Evolutionary conservation across 208 protist species (phyloP).

Genomic region (Acanthamoeba triangularis): DNA sequence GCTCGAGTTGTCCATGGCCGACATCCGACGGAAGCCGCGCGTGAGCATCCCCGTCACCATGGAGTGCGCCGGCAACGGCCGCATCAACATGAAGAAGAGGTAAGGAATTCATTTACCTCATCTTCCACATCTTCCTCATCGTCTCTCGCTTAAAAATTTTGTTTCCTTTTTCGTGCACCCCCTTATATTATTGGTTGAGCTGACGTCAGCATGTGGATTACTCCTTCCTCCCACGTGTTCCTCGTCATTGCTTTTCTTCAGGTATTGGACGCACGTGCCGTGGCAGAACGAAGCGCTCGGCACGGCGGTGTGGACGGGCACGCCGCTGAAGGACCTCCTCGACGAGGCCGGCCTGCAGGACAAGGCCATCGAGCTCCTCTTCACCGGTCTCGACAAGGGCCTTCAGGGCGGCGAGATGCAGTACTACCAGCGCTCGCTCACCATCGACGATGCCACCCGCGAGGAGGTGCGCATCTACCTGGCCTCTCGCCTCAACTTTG

Average conservation of each 20-base stretch:
- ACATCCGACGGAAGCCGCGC: constrained; percentile 10
- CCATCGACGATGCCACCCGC: constrained; percentile 88
- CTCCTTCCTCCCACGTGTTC: neutral
- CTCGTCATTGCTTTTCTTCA: neutral
- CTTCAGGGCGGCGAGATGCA: constrained; percentile 68
- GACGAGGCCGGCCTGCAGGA: constrained; percentile 36
- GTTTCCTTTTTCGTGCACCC: too few relatives aligned
- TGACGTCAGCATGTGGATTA: too few relatives aligned
- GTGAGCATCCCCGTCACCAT: constrained; percentile 64
- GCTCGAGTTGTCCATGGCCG: constrained; percentile 36
- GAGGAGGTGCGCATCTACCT: neutral
- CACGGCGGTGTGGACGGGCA: constrained; percentile 69
- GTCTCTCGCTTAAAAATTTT: too few relatives aligned
- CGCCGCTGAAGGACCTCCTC: constrained; percentile 19
- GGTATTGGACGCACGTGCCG: constrained; percentile 72
- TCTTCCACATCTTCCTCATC: too few relatives aligned
- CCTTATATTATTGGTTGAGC: too few relatives aligned
- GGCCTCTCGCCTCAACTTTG: too few relatives aligned
- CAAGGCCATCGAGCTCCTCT: constrained; percentile 54
- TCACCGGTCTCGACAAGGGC: constrained; percentile 54
- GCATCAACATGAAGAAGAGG: constrained; percentile 56
- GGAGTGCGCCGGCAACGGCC: constrained; percentile 66
- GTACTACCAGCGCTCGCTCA: constrained; percentile 83
- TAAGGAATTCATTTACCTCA: too few relatives aligned
- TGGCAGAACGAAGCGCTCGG: constrained; percentile 47